Evolutionary conservation across 371 early-diverging fungal genomes (phyloP).

Genomic region (Zychaea mexicana): DNA sequence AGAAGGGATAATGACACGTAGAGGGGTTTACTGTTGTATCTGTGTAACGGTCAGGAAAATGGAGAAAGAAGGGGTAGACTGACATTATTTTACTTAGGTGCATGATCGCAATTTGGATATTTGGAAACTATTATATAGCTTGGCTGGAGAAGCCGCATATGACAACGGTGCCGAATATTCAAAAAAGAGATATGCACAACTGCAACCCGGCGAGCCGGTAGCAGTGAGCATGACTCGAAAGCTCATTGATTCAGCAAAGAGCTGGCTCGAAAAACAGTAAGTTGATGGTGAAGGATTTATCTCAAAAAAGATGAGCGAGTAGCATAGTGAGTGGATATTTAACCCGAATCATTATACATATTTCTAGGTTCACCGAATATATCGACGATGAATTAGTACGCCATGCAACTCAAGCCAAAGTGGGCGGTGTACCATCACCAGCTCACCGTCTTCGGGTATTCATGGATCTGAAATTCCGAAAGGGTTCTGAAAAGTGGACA

Average conservation of each 20-base stretch:
- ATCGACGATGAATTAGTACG: slow-evolving; percentile 52
- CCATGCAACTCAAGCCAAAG: slow-evolving; percentile 61
- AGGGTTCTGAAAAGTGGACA: slow-evolving; percentile 48
- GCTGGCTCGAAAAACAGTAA: slow-evolving; percentile 25
- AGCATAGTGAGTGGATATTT: too few species aligned
- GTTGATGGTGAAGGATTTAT: neutral
- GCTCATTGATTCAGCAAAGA: slow-evolving; percentile 5
- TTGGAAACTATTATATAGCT: slow-evolving; percentile 12
- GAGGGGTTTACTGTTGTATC: too few species aligned
- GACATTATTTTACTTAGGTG: too few species aligned
- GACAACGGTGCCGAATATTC: neutral
- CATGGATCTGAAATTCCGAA: slow-evolving; percentile 61
- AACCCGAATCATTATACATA: neutral
- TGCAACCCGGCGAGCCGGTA: neutral
- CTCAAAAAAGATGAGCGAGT: neutral
- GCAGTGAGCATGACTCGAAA: neutral
- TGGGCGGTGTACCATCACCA: slow-evolving; percentile 75
- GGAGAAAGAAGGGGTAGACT: neutral
- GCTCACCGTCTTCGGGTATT: slow-evolving; percentile 67
- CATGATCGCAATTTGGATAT: slow-evolving; percentile 7
- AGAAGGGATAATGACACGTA: too few species aligned
- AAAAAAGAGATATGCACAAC: neutral
- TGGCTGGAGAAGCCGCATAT: neutral
- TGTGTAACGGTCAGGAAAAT: neutral
- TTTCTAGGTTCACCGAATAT: slow-evolving; percentile 43